Evolutionary conservation across 2,329 filamentous ascomycete genomes (phyloP).

Genomic region (Aspergillus pseudonomiae): DNA sequence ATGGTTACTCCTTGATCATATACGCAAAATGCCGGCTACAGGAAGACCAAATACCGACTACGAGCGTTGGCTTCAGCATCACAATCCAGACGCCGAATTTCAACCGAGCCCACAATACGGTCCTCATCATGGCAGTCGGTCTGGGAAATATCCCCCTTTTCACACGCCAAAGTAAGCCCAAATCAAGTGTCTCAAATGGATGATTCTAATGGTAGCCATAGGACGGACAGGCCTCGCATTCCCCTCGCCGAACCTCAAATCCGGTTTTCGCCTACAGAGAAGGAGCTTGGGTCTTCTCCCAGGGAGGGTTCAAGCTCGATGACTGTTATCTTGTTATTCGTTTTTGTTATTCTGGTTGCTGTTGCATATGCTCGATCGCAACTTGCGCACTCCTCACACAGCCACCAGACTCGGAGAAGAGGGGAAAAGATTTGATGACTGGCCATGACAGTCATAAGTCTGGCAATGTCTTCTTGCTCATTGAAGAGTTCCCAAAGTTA

Average conservation of each 20-base stretch:
- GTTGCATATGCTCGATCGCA: not conserved
- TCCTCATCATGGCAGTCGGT: not conserved
- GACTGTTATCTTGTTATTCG: not conserved
- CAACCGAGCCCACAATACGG: not conserved
- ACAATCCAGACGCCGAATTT: conserved; percentile 3
- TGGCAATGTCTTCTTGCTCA: not conserved
- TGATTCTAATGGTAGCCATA: not conserved
- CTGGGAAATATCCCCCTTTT: not conserved
- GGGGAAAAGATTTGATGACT: not conserved
- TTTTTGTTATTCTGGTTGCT: not conserved
- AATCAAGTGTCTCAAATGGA: not conserved
- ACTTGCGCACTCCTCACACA: not conserved
- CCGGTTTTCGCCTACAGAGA: not conserved
- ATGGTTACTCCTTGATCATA: not conserved
- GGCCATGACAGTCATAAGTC: not conserved
- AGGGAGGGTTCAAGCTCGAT: not conserved
- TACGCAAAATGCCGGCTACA: not conserved
- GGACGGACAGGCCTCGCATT: not conserved
- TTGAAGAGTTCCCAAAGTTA: no score
- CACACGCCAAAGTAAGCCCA: not conserved
- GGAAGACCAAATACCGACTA: conserved; percentile 8
- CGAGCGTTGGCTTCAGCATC: conserved; percentile 7
- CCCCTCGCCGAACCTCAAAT: not conserved
- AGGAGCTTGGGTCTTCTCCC: not conserved
- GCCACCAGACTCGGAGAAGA: not conserved